Base-by-base conservation (phyloP, 768 basidiomycete species). In the Mycena epipterygia region DNA sequence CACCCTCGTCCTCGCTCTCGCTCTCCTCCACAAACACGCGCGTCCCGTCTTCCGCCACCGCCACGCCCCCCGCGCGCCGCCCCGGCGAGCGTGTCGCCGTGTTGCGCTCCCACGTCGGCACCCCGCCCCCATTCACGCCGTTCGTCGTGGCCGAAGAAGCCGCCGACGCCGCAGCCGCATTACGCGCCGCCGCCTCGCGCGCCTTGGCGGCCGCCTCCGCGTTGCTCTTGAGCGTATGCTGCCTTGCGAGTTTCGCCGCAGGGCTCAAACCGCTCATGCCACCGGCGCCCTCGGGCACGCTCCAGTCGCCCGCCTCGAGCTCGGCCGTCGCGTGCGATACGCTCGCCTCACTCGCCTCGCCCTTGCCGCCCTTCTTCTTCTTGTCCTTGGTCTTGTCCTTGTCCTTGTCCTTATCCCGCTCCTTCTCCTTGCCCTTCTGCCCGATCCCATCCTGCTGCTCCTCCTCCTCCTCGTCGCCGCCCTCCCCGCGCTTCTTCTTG, bases 181-280 rank as follows among this genome's bases (percentile, higher is more conserved):
- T 82, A 67, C 87, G 86, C 49, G 87, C 88, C 75, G 89, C 90
- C 19, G 88, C 89, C 75, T 81, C 89, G 77, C 89, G 89, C 19
- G 88, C 89, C 76, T 81, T 86, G 0, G 90, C 92, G 32, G 92
- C 92, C 19, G 91, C 92, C 78, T 93, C 92, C 13, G 93, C 93
- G 73, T 94, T 95, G 64, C 88, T 94, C 84, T 93, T 95, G 69
- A 98, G 89, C 6, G 96, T 98, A 79, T 97, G 96, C 79, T 96
- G 95, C 46, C 96, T 79, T 1, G 95, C 96, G 14, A 97, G 87
- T 79, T 93, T 92, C 3, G 96, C 96, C 19, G 96, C 96, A 9
- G 96, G 96, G 75, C 93, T 94, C 27, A 97, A 82, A 11, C 95
- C 96, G 58, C 87, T 80, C 66, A 86, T 81, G 6, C 85, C 79